Base-by-base conservation (phyloP, 345 rosid species). In the Raphanus sativus region DNA sequence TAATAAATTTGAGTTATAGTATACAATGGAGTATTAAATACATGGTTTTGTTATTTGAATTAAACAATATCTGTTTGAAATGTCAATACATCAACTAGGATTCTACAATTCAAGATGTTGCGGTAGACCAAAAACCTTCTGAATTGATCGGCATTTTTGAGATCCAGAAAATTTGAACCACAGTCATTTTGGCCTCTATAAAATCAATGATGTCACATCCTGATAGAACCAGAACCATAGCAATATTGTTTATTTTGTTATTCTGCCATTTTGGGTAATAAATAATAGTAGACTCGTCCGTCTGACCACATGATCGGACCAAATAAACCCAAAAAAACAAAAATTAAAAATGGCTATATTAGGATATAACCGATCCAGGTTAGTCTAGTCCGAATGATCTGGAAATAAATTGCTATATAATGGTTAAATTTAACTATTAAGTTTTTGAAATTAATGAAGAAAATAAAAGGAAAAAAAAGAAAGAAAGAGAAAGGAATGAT, bases 341-440 rank as follows among this genome's bases (percentile, higher is more conserved):
- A 30, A 50, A 33, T 11, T 29, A 48, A 12, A 48, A 4, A 8
- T 29, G 32, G 59, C 40, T 28, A 4, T 9, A 73, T 52, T 15
- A 34, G 15, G 66, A 30, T 17, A 30, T 34, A 70, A 69, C 45
- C 45, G 70, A 52, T 69, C 38, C 52, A 76, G 21, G 5, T 11
- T 69, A 62, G 63, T 76, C 69, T 42, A 69, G 68, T 63, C 80
- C 80, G 38, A 54, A 54, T 55, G 64, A 52, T 62, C 17, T 36
- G 65, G 75, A 76, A 62, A 59, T 12, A 32, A 75, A 34, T 25
- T 26, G 30, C 58, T 76, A 62, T 33, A 62, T 26, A 52, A 32
- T 28, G 12, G 36, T 29, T 17, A 65, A 67, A 60, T 4, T 2
- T 56, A 71, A 34, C 5, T 6, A 15, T 12, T 3, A 40, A 5